phyloP scores from a whole-genome alignment of 2,329 filamentous ascomycete species.

The Bipolaris zeicola region DNA sequence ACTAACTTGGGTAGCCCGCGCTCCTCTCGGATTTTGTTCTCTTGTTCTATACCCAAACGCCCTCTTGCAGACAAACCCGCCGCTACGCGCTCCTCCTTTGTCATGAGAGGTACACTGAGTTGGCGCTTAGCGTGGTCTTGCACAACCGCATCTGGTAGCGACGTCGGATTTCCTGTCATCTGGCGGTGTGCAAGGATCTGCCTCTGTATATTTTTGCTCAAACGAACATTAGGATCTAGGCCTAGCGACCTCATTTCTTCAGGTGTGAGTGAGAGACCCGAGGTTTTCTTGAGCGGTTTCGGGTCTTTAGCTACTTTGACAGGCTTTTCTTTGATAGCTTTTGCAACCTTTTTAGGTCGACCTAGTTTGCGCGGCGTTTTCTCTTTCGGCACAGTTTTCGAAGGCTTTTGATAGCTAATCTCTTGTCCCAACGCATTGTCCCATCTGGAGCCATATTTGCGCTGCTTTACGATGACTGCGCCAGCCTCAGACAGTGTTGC shows the following conservation, averaged over 20 bases:
- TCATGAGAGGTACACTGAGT: constrained; percentile 28
- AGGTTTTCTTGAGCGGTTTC: background rate
- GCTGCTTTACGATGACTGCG: constrained; percentile 24
- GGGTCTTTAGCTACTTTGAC: constrained; percentile 1
- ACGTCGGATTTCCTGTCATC: constrained; percentile 25
- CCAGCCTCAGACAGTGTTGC: constrained; percentile 35
- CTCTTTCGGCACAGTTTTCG: constrained; percentile 10
- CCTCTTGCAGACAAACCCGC: constrained; percentile 32
- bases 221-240: constrained; percentile 31
- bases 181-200: constrained; percentile 38
- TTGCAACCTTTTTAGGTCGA: constrained; percentile 4
- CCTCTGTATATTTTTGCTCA: constrained; percentile 28
- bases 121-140: constrained; percentile 10
- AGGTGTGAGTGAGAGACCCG: constrained; percentile 26
- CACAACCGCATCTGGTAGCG: constrained; percentile 29
- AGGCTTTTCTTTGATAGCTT: constrained; percentile 5
- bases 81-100: constrained; percentile 36
- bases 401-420: constrained; percentile 30
- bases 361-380: constrained; percentile 2
- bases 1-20: constrained; percentile 25
- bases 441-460: constrained; percentile 32
- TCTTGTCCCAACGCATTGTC: constrained; percentile 30
- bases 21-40: constrained; percentile 33
- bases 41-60: constrained; percentile 28
- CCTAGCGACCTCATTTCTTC: constrained; percentile 35